These are phyloP conservation scores for Lachnellula subtilissima DNA, from an alignment of 2,329 filamentous ascomycete species.

Conservation along the genomic window DNA sequence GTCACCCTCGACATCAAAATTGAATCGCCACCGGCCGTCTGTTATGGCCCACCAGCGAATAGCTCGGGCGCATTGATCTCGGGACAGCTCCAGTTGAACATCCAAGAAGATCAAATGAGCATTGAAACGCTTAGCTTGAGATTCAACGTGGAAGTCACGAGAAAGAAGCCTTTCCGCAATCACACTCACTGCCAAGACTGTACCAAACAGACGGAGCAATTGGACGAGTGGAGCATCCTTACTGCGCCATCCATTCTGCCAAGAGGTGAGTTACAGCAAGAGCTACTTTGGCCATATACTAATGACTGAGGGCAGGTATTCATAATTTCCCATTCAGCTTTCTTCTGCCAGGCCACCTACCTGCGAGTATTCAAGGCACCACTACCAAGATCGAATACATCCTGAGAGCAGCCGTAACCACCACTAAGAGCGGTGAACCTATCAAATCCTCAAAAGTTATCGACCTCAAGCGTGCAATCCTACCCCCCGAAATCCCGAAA, in stretches of 20 bases:
- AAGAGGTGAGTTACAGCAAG: constrained; percentile 39
- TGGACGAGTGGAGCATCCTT: constrained; percentile 77
- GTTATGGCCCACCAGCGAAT: constrained; percentile 60
- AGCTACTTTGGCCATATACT: constrained; percentile 4
- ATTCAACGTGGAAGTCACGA: constrained; percentile 64
- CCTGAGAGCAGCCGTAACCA: constrained; percentile 62
- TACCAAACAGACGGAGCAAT: constrained; percentile 62
- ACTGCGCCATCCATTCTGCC: constrained; percentile 47
- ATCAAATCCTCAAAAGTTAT: constrained; percentile 66
- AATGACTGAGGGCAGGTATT: constrained; percentile 40
- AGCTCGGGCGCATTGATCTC: constrained; percentile 84
- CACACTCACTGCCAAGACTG: constrained; percentile 73
- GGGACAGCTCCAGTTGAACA: constrained; percentile 70
- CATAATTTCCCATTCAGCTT: constrained; percentile 88
- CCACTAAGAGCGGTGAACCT: constrained; percentile 55
- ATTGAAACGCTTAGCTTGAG: constrained; percentile 69
- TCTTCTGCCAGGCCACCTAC: constrained; percentile 78
- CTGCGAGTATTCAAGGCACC: constrained; percentile 71
- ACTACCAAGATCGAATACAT: constrained; percentile 74
- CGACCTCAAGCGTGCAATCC: constrained; percentile 72
- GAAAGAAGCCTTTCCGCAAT: constrained; percentile 70
- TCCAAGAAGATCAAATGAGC: constrained; percentile 62
- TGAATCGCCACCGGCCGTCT: constrained; percentile 49
- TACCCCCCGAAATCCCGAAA: constrained; percentile 70
- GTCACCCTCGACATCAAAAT: constrained; percentile 46